Conservation (phyloP, 164 flowering plant genomes). For the Euptelea pleiosperma region DNA sequence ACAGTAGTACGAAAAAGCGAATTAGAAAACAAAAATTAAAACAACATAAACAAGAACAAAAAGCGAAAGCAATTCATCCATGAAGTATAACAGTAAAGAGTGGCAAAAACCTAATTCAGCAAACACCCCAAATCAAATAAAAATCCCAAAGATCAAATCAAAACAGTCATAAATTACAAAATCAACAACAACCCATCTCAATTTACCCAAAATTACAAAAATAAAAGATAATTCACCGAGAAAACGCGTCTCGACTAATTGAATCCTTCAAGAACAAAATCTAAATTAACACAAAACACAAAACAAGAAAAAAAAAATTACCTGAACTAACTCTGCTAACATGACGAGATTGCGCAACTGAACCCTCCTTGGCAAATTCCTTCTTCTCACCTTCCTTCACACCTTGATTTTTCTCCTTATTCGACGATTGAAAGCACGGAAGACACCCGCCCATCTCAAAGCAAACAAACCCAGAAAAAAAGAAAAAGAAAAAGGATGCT, state of each 20-base stretch:
- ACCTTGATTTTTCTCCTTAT: conserved; percentile 32
- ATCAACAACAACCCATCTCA: conserved; percentile 11
- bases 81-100: not conserved
- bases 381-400: conserved; percentile 38
- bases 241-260: too few species aligned
- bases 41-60: not conserved
- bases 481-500: not conserved
- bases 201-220: conserved; percentile 3
- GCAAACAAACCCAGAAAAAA: conserved; percentile 15
- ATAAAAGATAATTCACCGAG: too few species aligned
- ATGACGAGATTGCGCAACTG: conserved; percentile 48
- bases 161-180: conserved; percentile 9
- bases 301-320: conserved; percentile 5
- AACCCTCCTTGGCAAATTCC: conserved; percentile 49
- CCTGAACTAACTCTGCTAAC: conserved; percentile 45
- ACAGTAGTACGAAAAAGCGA: too few species aligned
- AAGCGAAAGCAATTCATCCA: conserved; percentile 2
- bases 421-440: conserved; percentile 60
- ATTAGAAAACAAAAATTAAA: not conserved
- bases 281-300: not conserved
- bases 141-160: conserved; percentile 4
- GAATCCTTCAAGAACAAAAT: too few species aligned
- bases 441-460: conserved; percentile 66
- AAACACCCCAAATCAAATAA: not conserved
- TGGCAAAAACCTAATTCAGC: conserved; percentile 10